A percentile compares a stretch with the other conserved stretches of the same genome.
phyloP scores from a whole-genome alignment of 139 green algal species.

The Chlorella sp. region DNA sequence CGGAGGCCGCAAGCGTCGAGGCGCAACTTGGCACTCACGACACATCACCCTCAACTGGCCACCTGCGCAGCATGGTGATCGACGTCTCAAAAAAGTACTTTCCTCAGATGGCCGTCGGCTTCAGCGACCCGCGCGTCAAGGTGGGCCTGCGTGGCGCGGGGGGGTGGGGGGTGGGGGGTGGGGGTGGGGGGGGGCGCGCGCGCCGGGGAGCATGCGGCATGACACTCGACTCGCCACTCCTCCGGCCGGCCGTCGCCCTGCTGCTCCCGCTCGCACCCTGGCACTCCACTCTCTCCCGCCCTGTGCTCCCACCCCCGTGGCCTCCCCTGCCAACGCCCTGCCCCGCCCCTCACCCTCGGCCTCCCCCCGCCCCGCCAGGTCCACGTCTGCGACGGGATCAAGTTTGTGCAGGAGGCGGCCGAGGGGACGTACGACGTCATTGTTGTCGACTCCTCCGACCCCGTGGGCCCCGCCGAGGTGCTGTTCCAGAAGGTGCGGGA shows the following conservation, averaged over 20 bases:
- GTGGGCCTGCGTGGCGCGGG: neutral
- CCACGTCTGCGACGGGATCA: conserved; percentile 94
- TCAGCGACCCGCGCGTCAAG: conserved; percentile 85
- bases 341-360: neutral
- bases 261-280: neutral
- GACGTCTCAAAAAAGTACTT: conserved; percentile 90
- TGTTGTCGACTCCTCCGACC: conserved; percentile 98
- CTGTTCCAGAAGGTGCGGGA: conserved; percentile 81
- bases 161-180: no score
- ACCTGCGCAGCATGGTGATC: conserved; percentile 81
- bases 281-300: neutral
- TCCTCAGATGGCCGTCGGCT: conserved; percentile 89
- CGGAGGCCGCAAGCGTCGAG: no score
- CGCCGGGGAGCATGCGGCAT: no score
- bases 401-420: conserved; percentile 81
- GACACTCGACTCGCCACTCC: neutral
- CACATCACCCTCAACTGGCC: no score
- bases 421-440: conserved; percentile 93
- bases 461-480: conserved; percentile 93
- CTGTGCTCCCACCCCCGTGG: neutral
- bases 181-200: no score
- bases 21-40: no score
- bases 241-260: neutral
- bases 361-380: conserved; percentile 29
- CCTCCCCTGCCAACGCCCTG: neutral